These are phyloP conservation scores for Wickerhamiella lipophila DNA, from an alignment of 805 yeast species.

Conservation along the genomic window DNA sequence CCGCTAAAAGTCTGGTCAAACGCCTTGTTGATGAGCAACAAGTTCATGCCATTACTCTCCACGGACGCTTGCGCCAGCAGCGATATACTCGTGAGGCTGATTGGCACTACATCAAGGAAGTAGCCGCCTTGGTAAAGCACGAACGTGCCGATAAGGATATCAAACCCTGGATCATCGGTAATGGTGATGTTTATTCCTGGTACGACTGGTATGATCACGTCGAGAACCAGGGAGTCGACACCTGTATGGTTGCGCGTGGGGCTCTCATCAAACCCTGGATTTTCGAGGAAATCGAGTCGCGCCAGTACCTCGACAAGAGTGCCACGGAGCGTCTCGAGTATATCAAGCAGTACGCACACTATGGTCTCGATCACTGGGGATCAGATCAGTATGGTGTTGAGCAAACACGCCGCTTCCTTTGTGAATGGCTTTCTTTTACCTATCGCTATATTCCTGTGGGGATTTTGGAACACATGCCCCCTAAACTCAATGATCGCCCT, in stretches of 20 bases:
- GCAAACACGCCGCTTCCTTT: slow-evolving; percentile 74
- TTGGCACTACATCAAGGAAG: slow-evolving; percentile 76
- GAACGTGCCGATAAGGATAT: slow-evolving; percentile 45
- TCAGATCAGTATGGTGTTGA: slow-evolving; percentile 89
- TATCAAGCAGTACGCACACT: slow-evolving; percentile 53
- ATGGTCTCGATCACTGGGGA: slow-evolving; percentile 95
- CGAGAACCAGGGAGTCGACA: slow-evolving; percentile 59
- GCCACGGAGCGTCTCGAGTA: slow-evolving; percentile 80
- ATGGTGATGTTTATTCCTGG: slow-evolving; percentile 81
- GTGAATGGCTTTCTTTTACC: slow-evolving; percentile 89
- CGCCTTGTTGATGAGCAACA: slow-evolving; percentile 67
- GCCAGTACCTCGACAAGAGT: slow-evolving; percentile 80
- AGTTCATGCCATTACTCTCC: slow-evolving; percentile 82
- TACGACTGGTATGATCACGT: slow-evolving; percentile 79
- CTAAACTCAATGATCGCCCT: slow-evolving; percentile 84
- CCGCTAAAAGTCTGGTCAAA: slow-evolving; percentile 67
- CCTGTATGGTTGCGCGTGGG: slow-evolving; percentile 96
- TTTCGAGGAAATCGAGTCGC: slow-evolving; percentile 83
- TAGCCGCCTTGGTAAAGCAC: slow-evolving; percentile 55
- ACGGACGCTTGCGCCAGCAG: slow-evolving; percentile 94
- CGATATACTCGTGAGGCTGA: slow-evolving; percentile 83
- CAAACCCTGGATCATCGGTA: slow-evolving; percentile 77
- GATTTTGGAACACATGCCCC: slow-evolving; percentile 75
- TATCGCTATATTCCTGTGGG: slow-evolving; percentile 94
- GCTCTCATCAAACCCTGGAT: slow-evolving; percentile 98